phyloP scores from a whole-genome alignment of 164 flowering plant species.

The Taxillus chinensis region DNA sequence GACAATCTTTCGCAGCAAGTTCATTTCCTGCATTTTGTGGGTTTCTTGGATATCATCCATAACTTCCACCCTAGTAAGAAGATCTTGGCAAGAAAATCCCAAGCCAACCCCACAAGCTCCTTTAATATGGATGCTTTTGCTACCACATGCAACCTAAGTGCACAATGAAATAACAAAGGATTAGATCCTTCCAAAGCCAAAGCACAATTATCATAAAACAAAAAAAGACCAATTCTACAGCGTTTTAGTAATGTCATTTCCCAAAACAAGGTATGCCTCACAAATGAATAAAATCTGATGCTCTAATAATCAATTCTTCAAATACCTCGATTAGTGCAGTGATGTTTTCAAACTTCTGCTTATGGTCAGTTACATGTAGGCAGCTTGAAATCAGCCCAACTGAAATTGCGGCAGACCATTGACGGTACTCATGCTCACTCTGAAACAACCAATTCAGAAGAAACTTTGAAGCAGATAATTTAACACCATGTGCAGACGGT shows the following conservation, averaged over 20 bases:
- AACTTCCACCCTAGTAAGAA: conserved; percentile 41
- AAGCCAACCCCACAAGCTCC: conserved; percentile 94
- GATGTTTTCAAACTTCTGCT: conserved; percentile 53
- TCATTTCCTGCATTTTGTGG: conserved; percentile 28
- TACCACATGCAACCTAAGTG: conserved; percentile 57
- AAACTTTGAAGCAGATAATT: conserved; percentile 58
- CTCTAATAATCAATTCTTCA: too few relatives aligned
- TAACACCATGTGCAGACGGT: conserved; percentile 62
- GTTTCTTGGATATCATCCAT: conserved; percentile 27
- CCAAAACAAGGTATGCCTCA: too few relatives aligned
- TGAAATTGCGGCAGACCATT: conserved; percentile 91
- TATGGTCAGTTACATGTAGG: conserved; percentile 73
- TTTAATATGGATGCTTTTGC: conserved; percentile 78
- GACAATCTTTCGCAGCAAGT: conserved; percentile 45
- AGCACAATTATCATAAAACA: too few relatives aligned
- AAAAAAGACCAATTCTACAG: too few relatives aligned
- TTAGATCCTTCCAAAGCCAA: too few relatives aligned
- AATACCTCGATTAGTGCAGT: conserved; percentile 70
- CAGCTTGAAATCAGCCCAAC: conserved; percentile 70
- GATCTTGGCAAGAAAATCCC: conserved; percentile 70
- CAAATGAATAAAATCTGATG: too few relatives aligned
- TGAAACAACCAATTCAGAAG: conserved; percentile 67
- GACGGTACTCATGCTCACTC: conserved; percentile 83
- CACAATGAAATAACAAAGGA: not conserved
- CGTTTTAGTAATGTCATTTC: too few relatives aligned